Base-by-base conservation (phyloP, 2,329 filamentous ascomycete genomes). In the Huntiella decipiens region DNA sequence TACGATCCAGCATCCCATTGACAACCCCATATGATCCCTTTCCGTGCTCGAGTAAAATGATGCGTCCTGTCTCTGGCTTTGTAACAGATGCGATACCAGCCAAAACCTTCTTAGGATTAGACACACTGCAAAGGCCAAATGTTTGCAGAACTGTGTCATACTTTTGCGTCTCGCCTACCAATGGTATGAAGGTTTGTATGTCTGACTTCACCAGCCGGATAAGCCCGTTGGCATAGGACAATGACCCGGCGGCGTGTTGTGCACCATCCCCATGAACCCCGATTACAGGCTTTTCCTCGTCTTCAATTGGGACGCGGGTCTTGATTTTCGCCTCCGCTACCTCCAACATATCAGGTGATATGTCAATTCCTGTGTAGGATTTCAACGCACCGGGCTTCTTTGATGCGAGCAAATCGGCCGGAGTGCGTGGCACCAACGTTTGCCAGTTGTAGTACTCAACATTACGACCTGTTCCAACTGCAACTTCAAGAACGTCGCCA, bases 81-180 rank as follows among this genome's bases (percentile, higher is more conserved):
- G 78, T 57, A 12, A 58, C 60, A 6, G 61, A 56, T 1, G 72
- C 72, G 54, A 79, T 63, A 56, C 71, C 70, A 44, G 60, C 56
- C 15, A 79, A 57, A 15, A 79, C 62, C 22, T 56, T 57, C 7
- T 68, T 63, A 1, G 75, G 75, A 54, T 77, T 67, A 4, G 63
- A 62, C 2, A 77, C 74, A 53, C 70, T 75, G 59, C 75, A 79
- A 19, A 79, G 65, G 4, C 74, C 74, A 59, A 79, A 79, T 0
- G 73, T 77, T 55, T 79, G 74, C 28, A 79, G 56, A 34, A 79
- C 61, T 2, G 73, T 77, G 59, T 79, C 75, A 60, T 78, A 79
- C 4, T 38, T 46, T 44, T 31, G 34, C 3, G 39, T 31, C n/a
- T 4, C 22, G 50, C 61, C 38, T 49, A 63, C 58, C 4, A 56